Evolutionary conservation across 257 asterid genomes (phyloP), one percentile per base, ranked within the genome.

Genomic region (Jacaranda copaia): DNA sequence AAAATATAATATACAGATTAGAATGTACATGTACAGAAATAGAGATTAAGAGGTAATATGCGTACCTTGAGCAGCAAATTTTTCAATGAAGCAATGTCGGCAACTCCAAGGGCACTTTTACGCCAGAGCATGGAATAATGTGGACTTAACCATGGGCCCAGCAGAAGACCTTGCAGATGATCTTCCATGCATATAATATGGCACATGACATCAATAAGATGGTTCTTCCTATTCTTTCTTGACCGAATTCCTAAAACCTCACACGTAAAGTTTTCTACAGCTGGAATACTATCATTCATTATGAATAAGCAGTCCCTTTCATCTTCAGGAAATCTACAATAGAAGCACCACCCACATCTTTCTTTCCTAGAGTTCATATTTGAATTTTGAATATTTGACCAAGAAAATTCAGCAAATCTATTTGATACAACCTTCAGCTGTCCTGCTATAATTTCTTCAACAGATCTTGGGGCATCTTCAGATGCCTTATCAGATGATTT

Each of bases 301-400:
- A 77, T 55, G 79, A 89, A 85, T 83, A 94, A 84, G 92, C 98
- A 94, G 61, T 91, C 90, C 78, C 80, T 84, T 78, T 81, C 98
- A 25, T 85, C 81, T 68, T 89, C 98, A 59, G 93, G 92, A 76
- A 53, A 79, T 86, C 85, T 84, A 85, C 98, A 94, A 80, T 88
- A 77, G 83, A 87, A 83, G 85, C 98, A 94, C 98, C 98, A 94
- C 65, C 98, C 98, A 85, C 98, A 94, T 76, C 82, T 85, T 84
- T 94, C 98, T 84, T 89, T 92, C 83, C 86, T 80, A 59, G 75
- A 70, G 77, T 76, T 84, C 76, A 71, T 78, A 53, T 71, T 81
- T 45, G 79, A 61, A 39, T 75, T 74, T 16, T 72, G 88, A 62
- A 83, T 75, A 82, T 88, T 88, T 75, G 98, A 86, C 97, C 96